phyloP scores from a whole-genome alignment of 306 rosid genomes.

The Lathyrus aphaca region DNA sequence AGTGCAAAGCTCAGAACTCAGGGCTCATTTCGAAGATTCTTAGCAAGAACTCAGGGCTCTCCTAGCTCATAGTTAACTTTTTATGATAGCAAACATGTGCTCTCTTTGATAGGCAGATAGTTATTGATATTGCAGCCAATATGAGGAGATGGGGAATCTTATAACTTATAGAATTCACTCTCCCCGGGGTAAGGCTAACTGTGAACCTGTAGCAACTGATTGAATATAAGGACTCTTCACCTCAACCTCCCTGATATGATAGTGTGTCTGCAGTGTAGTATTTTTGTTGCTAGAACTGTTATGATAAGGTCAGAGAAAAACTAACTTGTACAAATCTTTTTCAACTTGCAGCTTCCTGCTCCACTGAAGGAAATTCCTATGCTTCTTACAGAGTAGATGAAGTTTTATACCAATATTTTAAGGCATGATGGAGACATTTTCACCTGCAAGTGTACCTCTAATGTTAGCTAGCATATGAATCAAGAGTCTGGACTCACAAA shows the following conservation, averaged over 20 bases:
- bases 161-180: neutral
- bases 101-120: neutral
- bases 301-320: neutral
- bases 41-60: too few species aligned
- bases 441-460: constrained; percentile 27
- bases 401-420: constrained; percentile 1
- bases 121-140: neutral
- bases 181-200: neutral
- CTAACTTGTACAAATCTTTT: constrained; percentile 40
- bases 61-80: neutral
- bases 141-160: neutral
- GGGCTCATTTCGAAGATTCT: too few species aligned
- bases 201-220: neutral
- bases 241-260: neutral
- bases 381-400: constrained; percentile 81
- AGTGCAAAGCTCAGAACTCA: too few species aligned
- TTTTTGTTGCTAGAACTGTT: neutral
- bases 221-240: neutral
- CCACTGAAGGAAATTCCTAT: constrained; percentile 65
- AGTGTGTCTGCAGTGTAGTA: constrained; percentile 16
- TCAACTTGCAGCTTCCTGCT: constrained; percentile 72
- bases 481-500: constrained; percentile 39
- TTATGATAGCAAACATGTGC: neutral
- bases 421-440: constrained; percentile 38
- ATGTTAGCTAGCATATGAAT: constrained; percentile 30